Evolutionary conservation across 202 grass and related monocot species (phyloP).

Genomic region (Dendrocalamus latiflorus): DNA sequence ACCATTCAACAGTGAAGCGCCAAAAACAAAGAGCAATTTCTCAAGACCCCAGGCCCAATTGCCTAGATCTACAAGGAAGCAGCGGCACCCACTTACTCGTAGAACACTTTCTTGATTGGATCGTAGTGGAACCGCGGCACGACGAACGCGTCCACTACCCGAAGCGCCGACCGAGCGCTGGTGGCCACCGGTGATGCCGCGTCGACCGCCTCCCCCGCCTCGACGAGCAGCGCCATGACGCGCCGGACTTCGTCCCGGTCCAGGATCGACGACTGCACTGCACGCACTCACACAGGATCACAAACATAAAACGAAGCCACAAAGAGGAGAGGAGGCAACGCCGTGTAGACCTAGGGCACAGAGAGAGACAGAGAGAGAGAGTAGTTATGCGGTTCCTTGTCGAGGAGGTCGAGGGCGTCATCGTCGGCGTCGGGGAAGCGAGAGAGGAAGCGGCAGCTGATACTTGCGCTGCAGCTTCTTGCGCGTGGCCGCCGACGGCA

Average conservation of each 20-base stretch:
- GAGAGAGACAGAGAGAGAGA: too few species aligned
- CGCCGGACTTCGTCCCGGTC: constrained; percentile 62
- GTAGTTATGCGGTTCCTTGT: constrained; percentile 42
- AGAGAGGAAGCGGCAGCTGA: constrained; percentile 56
- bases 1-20: background rate
- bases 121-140: constrained; percentile 76
- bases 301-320: background rate
- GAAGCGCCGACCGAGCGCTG: constrained; percentile 48
- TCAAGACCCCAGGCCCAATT: background rate
- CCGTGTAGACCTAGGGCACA: background rate
- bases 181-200: constrained; percentile 29
- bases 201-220: constrained; percentile 64
- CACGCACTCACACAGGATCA: background rate
- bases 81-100: constrained; percentile 57
- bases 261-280: constrained; percentile 80
- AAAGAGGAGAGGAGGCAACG: background rate
- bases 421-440: constrained; percentile 81
- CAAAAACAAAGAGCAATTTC: background rate
- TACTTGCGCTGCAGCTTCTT: constrained; percentile 83
- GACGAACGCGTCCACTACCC: constrained; percentile 79
- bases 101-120: constrained; percentile 89
- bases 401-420: constrained; percentile 78
- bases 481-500: constrained; percentile 50
- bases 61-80: constrained; percentile 25
- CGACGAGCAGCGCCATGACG: constrained; percentile 60